Evolutionary conservation across 2,329 filamentous ascomycete species (phyloP), one percentile per base, ranked within the genome.

Genomic region (Trichophaea hybrida): DNA sequence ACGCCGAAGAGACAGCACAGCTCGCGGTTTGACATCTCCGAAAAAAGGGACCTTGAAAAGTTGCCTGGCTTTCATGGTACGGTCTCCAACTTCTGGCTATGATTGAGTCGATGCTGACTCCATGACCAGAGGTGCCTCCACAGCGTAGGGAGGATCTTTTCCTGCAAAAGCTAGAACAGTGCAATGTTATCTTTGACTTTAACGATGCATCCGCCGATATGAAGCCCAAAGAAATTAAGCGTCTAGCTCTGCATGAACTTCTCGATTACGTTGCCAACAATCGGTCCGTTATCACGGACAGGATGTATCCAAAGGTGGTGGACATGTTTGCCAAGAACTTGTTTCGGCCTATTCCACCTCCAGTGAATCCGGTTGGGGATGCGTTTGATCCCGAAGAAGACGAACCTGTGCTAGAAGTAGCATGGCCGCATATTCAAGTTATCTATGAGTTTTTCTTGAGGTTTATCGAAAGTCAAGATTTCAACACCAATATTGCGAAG

Each of bases 221-320:
- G 90, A 98, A 98, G 74, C 95, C 91, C 52, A 98, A 98, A 76
- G 93, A 98, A 75, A 97, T 98, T 78, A 98, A 98, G 78, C 82
- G 93, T 70, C 77, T 98, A 67, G 93, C 93, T 46, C 79, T 98
- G 49, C 93, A 98, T 72, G 93, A 98, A 73, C 78, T 98, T 63
- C 80, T 98, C 65, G 93, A 98, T 73, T 98, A 98, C 71, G 93
- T 98, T 60, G 91, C 93, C 69, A 97, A 97, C 74, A 98, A 98
- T 72, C 82, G 93, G 68, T 91, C 95, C 70, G 93, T 98, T 71
- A 98, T 98, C 69, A 96, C 90, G 2, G 93, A 98, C 72, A 88
- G 90, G 59, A 98, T 98, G 93, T 98, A 98, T 70, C 93, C 93
- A 38, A 85, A 88, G 62, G 93, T 98, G 32, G 93, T 98, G 37